Evolutionary conservation across 345 rosid species (phyloP).

Genomic region (Populus pruinosa): DNA sequence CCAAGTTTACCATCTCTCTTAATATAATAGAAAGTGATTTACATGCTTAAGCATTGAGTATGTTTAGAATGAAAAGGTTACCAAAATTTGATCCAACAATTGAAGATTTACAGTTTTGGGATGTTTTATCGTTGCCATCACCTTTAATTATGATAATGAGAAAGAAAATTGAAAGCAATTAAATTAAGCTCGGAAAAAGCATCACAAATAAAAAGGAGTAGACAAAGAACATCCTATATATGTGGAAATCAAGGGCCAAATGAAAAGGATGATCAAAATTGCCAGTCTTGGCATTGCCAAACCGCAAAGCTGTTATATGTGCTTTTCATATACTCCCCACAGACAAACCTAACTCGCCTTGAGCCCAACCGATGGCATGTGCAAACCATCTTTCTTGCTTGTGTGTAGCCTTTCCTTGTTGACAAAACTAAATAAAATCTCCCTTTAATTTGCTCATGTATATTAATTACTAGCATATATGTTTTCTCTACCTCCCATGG

Average conservation of each 20-base stretch:
- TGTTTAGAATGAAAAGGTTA: background rate
- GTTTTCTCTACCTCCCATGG: background rate
- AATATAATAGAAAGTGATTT: too few relatives aligned
- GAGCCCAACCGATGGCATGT: conserved; percentile 27
- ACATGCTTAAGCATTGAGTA: too few relatives aligned
- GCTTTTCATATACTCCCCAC: conserved; percentile 42
- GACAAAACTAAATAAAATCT: background rate
- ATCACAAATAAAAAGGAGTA: background rate
- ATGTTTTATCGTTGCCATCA: too few relatives aligned
- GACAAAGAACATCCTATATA: background rate
- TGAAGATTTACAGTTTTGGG: background rate
- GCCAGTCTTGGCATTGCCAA: conserved; percentile 38
- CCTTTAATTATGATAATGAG: background rate
- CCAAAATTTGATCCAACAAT: background rate
- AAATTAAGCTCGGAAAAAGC: background rate
- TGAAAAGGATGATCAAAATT: conserved; percentile 28
- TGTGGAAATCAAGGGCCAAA: conserved; percentile 5
- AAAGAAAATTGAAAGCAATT: background rate
- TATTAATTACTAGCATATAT: background rate
- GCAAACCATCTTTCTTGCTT: conserved; percentile 23
- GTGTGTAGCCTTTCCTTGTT: background rate
- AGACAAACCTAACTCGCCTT: conserved; percentile 32
- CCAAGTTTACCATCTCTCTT: too few relatives aligned
- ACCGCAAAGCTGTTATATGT: conserved; percentile 53
- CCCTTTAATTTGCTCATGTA: background rate